Conservation (phyloP, 768 basidiomycete genomes). For the Plicaturopsis crispa region DNA sequence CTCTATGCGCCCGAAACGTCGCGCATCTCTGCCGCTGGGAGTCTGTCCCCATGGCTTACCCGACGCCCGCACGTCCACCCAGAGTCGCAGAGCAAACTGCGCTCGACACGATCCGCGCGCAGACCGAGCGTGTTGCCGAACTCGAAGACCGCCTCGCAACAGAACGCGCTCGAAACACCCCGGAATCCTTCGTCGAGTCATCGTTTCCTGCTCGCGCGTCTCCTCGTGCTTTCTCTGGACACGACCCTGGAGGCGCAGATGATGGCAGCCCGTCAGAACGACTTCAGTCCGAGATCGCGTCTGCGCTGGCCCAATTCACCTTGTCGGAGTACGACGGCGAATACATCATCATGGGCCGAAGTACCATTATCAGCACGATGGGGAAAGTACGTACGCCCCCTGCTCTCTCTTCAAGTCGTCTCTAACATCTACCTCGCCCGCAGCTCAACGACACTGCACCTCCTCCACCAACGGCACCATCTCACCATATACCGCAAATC, state of each 20-base stretch:
- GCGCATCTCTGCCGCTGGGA: slow-evolving; percentile 23
- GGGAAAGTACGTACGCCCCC: slow-evolving; percentile 28
- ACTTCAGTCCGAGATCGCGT: slow-evolving; percentile 30
- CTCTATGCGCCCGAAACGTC: slow-evolving; percentile 20
- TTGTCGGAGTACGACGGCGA: slow-evolving; percentile 38
- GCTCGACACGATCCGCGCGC: slow-evolving; percentile 12
- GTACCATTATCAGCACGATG: slow-evolving; percentile 38
- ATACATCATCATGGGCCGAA: slow-evolving; percentile 38
- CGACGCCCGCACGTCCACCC: slow-evolving; percentile 18
- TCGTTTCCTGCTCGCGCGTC: slow-evolving; percentile 2
- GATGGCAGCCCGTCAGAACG: slow-evolving; percentile 9
- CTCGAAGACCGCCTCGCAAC: slow-evolving; percentile 15
- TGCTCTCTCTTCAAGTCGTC: slow-evolving; percentile 7
- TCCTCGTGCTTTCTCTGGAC: background rate
- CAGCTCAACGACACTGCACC: slow-evolving; percentile 33
- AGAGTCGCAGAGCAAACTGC: background rate
- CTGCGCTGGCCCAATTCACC: slow-evolving; percentile 34
- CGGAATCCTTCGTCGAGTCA: slow-evolving; percentile 12
- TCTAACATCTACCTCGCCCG: too few species aligned
- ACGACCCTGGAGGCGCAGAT: background rate
- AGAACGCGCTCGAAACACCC: slow-evolving; percentile 13
- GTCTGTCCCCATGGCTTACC: slow-evolving; percentile 16
- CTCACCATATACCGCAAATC: slow-evolving; percentile 22
- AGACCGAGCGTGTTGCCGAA: slow-evolving; percentile 14
- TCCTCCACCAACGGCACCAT: slow-evolving; percentile 30